These are phyloP conservation scores for Volvox africanus DNA, from an alignment of 139 green algal genomes.

Conservation along the genomic window DNA sequence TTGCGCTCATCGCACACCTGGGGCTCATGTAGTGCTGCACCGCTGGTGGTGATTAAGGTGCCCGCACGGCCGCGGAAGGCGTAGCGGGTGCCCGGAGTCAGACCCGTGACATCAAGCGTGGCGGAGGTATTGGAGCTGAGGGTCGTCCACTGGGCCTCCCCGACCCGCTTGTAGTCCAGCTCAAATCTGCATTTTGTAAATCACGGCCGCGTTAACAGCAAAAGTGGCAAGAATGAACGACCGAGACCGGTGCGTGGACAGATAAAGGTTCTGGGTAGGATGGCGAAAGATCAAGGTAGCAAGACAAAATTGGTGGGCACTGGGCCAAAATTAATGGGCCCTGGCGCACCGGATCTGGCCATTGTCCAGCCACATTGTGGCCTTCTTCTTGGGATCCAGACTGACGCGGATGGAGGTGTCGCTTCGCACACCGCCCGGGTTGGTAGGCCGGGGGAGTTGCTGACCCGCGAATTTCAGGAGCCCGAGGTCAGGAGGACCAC, in stretches of 20 bases:
- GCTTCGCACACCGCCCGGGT: slow-evolving; percentile 24
- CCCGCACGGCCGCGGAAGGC: slow-evolving; percentile 32
- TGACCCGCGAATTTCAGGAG: slow-evolving; percentile 21
- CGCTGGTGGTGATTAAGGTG: neutral
- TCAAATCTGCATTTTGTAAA: slow-evolving; percentile 17
- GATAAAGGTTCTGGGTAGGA: too few relatives aligned
- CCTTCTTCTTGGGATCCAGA: slow-evolving; percentile 46
- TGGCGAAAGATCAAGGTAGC: too few relatives aligned
- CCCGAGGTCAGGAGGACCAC: slow-evolving; percentile 8
- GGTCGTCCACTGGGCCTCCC: neutral
- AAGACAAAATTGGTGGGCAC: too few relatives aligned
- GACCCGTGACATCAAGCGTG: slow-evolving; percentile 24
- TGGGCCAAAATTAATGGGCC: too few relatives aligned
- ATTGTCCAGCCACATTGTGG: slow-evolving; percentile 2
- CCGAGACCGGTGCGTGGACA: too few relatives aligned
- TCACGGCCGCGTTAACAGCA: too few relatives aligned
- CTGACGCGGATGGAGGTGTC: slow-evolving; percentile 6
- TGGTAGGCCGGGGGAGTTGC: slow-evolving; percentile 38
- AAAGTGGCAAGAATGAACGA: too few relatives aligned
- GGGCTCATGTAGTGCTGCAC: too few relatives aligned
- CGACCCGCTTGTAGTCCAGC: slow-evolving; percentile 33
- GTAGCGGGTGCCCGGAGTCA: slow-evolving; percentile 36
- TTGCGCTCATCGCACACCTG: too few relatives aligned
- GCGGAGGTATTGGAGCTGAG: slow-evolving; percentile 12
- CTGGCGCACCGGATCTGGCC: slow-evolving; percentile 26